Evolutionary conservation across 2,329 filamentous ascomycete species (phyloP).

Genomic region (Fusarium compactum): DNA sequence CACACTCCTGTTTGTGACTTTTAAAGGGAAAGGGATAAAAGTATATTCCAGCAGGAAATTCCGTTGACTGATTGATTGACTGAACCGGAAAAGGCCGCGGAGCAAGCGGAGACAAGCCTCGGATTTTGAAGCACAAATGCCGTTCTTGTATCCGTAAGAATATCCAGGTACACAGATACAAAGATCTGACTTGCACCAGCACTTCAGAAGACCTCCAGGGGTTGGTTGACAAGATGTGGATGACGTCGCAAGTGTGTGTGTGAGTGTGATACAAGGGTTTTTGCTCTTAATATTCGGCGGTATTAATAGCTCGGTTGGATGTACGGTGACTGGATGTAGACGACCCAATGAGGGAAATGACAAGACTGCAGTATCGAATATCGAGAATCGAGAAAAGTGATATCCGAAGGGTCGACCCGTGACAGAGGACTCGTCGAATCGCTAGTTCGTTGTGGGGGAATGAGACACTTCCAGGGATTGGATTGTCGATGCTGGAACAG

Average conservation of each 20-base stretch:
- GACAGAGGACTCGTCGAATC: slow-evolving; percentile 20
- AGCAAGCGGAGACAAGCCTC: slow-evolving; percentile 45
- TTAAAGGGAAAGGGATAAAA: not conserved
- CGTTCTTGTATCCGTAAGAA: slow-evolving; percentile 30
- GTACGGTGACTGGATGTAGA: slow-evolving; percentile 21
- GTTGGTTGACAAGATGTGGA: slow-evolving; percentile 31
- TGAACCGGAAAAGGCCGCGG: slow-evolving; percentile 20
- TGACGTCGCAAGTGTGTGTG: slow-evolving; percentile 37
- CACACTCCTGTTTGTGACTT: slow-evolving; percentile 5
- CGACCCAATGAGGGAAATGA: slow-evolving; percentile 27
- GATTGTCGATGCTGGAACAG: slow-evolving; percentile 28
- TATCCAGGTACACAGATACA: slow-evolving; percentile 19
- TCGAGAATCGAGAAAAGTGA: slow-evolving; percentile 39
- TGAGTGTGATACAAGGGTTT: slow-evolving; percentile 21
- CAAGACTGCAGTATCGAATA: slow-evolving; percentile 18
- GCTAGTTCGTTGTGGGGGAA: slow-evolving; percentile 38
- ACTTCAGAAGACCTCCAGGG: slow-evolving; percentile 38
- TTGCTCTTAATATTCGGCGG: slow-evolving; percentile 9
- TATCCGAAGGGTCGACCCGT: slow-evolving; percentile 28
- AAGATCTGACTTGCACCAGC: slow-evolving; percentile 19
- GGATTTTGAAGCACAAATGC: slow-evolving; percentile 39
- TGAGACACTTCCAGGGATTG: slow-evolving; percentile 24
- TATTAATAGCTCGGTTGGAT: slow-evolving; percentile 31
- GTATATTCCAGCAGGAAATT: slow-evolving; percentile 29
- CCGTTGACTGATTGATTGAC: slow-evolving; percentile 23